These are phyloP conservation scores for Heracleum sosnowskyi DNA, from an alignment of 129 eudicot genomes.

Conservation along the genomic window DNA sequence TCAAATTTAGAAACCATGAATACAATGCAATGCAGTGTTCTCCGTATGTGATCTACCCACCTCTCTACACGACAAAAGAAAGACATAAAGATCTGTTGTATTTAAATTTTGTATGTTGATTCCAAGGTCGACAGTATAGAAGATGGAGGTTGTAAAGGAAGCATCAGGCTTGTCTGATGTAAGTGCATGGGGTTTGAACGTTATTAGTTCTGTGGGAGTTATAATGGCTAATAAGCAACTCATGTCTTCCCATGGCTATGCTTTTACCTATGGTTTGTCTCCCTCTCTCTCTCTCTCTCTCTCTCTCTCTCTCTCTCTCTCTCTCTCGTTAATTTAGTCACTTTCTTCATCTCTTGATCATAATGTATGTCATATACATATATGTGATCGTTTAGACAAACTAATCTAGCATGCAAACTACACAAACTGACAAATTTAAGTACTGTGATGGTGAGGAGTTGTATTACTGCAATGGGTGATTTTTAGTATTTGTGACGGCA, in stretches of 20 bases:
- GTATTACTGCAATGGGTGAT: background rate
- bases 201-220: conserved; percentile 78
- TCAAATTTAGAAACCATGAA: too few species aligned
- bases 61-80: background rate
- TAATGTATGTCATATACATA: too few species aligned
- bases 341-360: too few species aligned
- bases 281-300: background rate
- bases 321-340: too few species aligned
- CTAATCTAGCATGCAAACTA: background rate
- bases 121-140: background rate
- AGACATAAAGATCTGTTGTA: background rate
- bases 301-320: too few species aligned
- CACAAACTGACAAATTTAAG: too few species aligned
- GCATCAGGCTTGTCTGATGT: conserved; percentile 57
- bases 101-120: too few species aligned
- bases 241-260: conserved; percentile 70
- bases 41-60: background rate
- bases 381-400: background rate
- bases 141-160: conserved; percentile 70
- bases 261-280: conserved; percentile 57
- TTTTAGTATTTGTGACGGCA: too few species aligned
- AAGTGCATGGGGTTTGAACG: conserved; percentile 96
- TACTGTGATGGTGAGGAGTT: too few species aligned
- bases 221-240: conserved; percentile 95
- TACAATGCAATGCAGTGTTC: too few species aligned